A percentile compares a stretch with the other conserved stretches of the same genome.
These are phyloP conservation scores for Mycoemilia scoparia DNA, from an alignment of 192 early-diverging fungal species.

Conservation along the genomic window DNA sequence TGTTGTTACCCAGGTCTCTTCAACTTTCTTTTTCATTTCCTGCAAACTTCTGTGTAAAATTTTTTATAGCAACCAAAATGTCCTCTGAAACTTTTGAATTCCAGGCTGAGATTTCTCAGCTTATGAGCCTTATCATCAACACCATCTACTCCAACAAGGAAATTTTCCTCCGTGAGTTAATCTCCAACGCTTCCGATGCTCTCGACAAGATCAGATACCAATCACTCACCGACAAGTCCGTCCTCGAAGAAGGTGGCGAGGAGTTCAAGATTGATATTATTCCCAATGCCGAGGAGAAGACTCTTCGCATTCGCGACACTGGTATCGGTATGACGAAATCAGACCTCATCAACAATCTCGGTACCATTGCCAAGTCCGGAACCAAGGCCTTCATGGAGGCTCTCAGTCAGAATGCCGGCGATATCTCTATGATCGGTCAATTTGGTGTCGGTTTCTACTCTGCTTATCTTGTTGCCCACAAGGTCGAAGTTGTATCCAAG, in stretches of 20 bases:
- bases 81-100: slow-evolving; percentile 79
- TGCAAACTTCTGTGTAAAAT: too few relatives aligned
- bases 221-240: slow-evolving; percentile 49
- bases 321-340: slow-evolving; percentile 92
- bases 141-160: slow-evolving; percentile 98
- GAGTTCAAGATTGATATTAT: slow-evolving; percentile 72
- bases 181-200: slow-evolving; percentile 92
- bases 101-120: slow-evolving; percentile 98
- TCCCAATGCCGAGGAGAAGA: slow-evolving; percentile 49
- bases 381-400: slow-evolving; percentile 71
- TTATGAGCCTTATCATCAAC: slow-evolving; percentile 99
- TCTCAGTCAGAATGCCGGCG: slow-evolving; percentile 21
- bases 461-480: slow-evolving; percentile 89
- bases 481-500: slow-evolving; percentile 80
- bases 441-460: slow-evolving; percentile 99
- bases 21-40: too few relatives aligned
- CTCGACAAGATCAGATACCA: slow-evolving; percentile 88
- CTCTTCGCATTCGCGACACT: slow-evolving; percentile 73
- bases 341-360: slow-evolving; percentile 77
- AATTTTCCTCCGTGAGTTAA: slow-evolving; percentile 96
- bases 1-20: too few relatives aligned
- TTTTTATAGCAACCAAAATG: too few relatives aligned
- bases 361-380: slow-evolving; percentile 96
- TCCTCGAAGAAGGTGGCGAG: slow-evolving; percentile 21
- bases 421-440: slow-evolving; percentile 67